phyloP scores from a whole-genome alignment of 805 yeast species.

The Wickerhamiella sorbophila region DNA sequence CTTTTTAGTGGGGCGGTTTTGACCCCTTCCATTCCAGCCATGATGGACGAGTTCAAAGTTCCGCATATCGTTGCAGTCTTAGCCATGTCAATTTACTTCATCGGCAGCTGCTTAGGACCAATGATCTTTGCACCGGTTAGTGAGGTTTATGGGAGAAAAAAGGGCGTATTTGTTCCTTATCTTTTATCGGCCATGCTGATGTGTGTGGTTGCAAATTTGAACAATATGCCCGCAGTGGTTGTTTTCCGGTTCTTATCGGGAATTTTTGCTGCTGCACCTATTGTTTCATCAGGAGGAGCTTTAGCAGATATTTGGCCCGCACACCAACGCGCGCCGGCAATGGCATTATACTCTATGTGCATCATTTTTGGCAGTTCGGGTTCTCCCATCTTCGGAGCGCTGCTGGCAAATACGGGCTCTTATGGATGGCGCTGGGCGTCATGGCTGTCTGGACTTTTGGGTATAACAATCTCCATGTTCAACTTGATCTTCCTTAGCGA shows the following conservation, averaged over 20 bases:
- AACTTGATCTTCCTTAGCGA: constrained; percentile 28
- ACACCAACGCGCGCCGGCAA: constrained; percentile 38
- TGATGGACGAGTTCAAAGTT: constrained; percentile 34
- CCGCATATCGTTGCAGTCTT: constrained; percentile 33
- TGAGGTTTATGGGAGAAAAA: constrained; percentile 42
- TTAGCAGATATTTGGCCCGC: constrained; percentile 46
- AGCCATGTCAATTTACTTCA: constrained; percentile 39
- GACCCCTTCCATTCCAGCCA: constrained; percentile 36
- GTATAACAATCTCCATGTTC: constrained; percentile 23
- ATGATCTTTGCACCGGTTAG: constrained; percentile 44
- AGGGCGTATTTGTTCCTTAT: constrained; percentile 36
- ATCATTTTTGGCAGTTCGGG: constrained; percentile 31
- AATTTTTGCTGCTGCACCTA: constrained; percentile 48
- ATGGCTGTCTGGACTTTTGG: constrained; percentile 36
- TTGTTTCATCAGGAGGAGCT: constrained; percentile 49
- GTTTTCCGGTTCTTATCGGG: constrained; percentile 42
- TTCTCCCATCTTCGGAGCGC: constrained; percentile 33
- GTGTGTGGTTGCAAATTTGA: constrained; percentile 27
- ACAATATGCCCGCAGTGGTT: constrained; percentile 28
- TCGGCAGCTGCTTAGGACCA: constrained; percentile 52
- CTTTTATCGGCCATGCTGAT: constrained; percentile 34
- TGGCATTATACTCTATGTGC: constrained; percentile 35
- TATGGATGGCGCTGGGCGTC: constrained; percentile 47
- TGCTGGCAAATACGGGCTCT: constrained; percentile 26
- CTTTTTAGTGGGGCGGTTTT: constrained; percentile 40